A percentile compares a stretch with the other conserved stretches of the same genome.
Evolutionary conservation across 306 rosid genomes (phyloP).

Genomic region (Delonix regia): DNA sequence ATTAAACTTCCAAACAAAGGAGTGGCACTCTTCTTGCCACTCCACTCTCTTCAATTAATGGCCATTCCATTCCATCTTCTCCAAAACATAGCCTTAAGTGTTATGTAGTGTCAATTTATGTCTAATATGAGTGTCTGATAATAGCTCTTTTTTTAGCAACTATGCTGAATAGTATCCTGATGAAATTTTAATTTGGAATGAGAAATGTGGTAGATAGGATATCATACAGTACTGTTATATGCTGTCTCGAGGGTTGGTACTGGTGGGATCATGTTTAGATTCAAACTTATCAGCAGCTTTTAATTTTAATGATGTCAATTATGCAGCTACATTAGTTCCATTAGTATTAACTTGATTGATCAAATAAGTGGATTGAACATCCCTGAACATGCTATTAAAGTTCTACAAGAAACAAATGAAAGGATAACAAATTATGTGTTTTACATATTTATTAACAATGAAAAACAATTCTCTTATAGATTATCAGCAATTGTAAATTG

Average conservation of each 20-base stretch:
- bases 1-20: too few relatives aligned
- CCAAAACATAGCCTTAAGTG: too few relatives aligned
- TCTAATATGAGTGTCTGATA: neutral
- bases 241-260: neutral
- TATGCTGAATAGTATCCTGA: too few relatives aligned
- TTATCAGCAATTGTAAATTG: neutral
- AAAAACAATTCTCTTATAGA: neutral
- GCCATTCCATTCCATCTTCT: too few relatives aligned
- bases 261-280: neutral
- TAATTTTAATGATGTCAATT: neutral
- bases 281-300: neutral
- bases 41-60: too few relatives aligned
- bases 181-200: neutral
- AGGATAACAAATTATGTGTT: neutral
- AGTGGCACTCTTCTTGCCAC: too few relatives aligned
- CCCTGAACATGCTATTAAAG: neutral
- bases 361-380: neutral
- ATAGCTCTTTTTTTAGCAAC: too few relatives aligned
- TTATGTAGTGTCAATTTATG: neutral
- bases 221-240: neutral
- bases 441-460: neutral
- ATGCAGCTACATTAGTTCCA: neutral
- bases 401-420: neutral
- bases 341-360: neutral
- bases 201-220: neutral